phyloP scores from a whole-genome alignment of 306 rosid species.

The Hippophae gyantsensis region DNA sequence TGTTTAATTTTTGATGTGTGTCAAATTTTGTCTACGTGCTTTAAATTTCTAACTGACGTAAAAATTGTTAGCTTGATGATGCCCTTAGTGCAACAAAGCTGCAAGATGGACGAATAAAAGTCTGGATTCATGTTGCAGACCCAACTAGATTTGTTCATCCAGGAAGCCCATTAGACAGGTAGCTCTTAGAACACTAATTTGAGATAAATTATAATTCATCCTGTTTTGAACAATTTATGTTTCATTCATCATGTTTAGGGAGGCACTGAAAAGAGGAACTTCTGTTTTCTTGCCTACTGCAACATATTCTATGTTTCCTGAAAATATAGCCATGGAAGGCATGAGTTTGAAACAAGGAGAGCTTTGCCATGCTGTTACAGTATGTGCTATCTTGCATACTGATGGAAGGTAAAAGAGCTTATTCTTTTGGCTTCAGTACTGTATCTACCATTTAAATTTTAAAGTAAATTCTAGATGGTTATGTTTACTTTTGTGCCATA shows the following conservation, averaged over 20 bases:
- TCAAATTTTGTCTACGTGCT: not conserved
- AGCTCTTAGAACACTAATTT: conserved; percentile 14
- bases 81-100: conserved; percentile 88
- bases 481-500: no score
- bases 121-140: conserved; percentile 98
- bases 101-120: conserved; percentile 76
- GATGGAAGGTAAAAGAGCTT: conserved; percentile 70
- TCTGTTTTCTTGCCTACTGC: conserved; percentile 89
- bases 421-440: not conserved
- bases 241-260: conserved; percentile 38
- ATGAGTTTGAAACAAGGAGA: conserved; percentile 98
- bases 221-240: conserved; percentile 18
- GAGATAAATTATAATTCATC: not conserved
- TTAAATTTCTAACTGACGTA: conserved; percentile 17
- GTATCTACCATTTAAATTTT: no score
- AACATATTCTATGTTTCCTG: conserved; percentile 98
- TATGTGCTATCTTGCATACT: conserved; percentile 69
- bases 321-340: conserved; percentile 88
- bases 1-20: not conserved
- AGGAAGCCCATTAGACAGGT: conserved; percentile 84
- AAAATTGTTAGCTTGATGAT: conserved; percentile 69
- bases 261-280: conserved; percentile 88
- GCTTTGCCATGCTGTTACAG: conserved; percentile 73
- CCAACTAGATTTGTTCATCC: conserved; percentile 87
- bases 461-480: no score